These are phyloP conservation scores for Papilionanthe hybrid DNA, from an alignment of 116 monocot genomes.

Conservation along the genomic window DNA sequence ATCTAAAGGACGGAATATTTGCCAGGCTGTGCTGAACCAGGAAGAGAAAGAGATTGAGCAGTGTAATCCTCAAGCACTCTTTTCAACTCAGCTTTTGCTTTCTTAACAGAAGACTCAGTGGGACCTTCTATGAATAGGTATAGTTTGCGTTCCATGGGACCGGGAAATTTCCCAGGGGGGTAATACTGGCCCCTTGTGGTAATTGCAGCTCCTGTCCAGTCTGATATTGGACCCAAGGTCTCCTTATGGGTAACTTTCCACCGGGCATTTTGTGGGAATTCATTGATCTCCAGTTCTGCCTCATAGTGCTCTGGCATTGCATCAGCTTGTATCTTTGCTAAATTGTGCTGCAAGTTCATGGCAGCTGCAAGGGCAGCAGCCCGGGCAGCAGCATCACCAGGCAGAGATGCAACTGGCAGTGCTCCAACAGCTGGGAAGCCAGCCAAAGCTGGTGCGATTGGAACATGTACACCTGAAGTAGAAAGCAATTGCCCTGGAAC, in stretches of 20 bases:
- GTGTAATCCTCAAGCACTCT: conserved; percentile 83
- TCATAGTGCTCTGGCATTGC: conserved; percentile 91
- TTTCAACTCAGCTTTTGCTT: conserved; percentile 87
- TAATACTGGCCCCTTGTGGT: conserved; percentile 81
- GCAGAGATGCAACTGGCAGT: conserved; percentile 23
- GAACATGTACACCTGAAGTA: conserved; percentile 15
- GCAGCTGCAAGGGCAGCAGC: conserved; percentile 79
- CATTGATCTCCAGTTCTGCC: conserved; percentile 93
- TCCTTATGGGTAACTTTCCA: conserved; percentile 98
- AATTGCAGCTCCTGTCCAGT: conserved; percentile 92
- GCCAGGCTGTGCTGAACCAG: conserved; percentile 86
- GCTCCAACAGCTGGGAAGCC: conserved; percentile 12
- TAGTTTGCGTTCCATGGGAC: conserved; percentile 78
- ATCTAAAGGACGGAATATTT: conserved; percentile 65
- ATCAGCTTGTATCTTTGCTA: conserved; percentile 93
- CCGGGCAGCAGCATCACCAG: conserved; percentile 55
- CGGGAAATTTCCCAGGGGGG: conserved; percentile 67
- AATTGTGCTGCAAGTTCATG: conserved; percentile 77
- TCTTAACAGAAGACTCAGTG: conserved; percentile 89
- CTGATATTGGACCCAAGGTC: conserved; percentile 86
- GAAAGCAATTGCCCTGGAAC: conserved; percentile 31
- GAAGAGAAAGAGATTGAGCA: conserved; percentile 56
- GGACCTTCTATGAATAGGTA: conserved; percentile 92
- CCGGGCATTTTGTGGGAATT: conserved; percentile 91
- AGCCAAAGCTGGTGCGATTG: conserved; percentile 28